Base-by-base conservation (phyloP, 2,329 filamentous ascomycete species). In the Penicillium psychrosexuale region DNA sequence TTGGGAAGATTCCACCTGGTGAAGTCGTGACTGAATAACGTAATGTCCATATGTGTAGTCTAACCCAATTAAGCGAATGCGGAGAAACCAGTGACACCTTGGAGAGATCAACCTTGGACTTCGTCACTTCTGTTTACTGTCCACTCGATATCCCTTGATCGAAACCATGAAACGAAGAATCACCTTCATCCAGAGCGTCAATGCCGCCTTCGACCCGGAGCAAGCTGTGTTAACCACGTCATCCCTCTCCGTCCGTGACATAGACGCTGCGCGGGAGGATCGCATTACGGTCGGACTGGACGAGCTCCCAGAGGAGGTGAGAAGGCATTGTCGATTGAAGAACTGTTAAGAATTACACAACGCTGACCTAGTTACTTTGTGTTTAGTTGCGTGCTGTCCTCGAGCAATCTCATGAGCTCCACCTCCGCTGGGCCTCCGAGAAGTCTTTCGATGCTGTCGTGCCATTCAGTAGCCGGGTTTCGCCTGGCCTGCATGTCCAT, bases 401-500 rank as follows among this genome's bases (percentile, higher is more conserved):
- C 27, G 78, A 81, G 51, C 78, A 83, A 64, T 84, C 83, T 60
- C 83, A 87, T 64, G 86, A 91, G 70, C 75, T 97, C 39, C 88
- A 93, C 71, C 77, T 97, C 55, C 84, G 88, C 69, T 96, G 91
- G 90, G 81, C 83, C n/a, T 83, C 85, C 13, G 76, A 84, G 2
- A 65, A 68, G 7, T 66, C 79, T 1, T 87, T 86, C 69, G 76
- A 82, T 37, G 77, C 82, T 1, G 76, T 87, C 42, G 80, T 86
- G 37, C 92, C 92, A 1, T 87, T 94, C 65, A 78, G 83, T 40
- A 91, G 91, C 48, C 83, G 89, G 55, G 73, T 91, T 13, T 85
- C 90, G 2, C 86, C 92, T 0, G 93, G 93, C 3, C 76, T 97
- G 22, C 91, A 97, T 76, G 78, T 91, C 27, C 89, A 89, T 65